Evolutionary conservation across 1,139 yeast genomes (phyloP), one percentile per base, ranked within the genome.

Genomic region (Kodamaea plutei): DNA sequence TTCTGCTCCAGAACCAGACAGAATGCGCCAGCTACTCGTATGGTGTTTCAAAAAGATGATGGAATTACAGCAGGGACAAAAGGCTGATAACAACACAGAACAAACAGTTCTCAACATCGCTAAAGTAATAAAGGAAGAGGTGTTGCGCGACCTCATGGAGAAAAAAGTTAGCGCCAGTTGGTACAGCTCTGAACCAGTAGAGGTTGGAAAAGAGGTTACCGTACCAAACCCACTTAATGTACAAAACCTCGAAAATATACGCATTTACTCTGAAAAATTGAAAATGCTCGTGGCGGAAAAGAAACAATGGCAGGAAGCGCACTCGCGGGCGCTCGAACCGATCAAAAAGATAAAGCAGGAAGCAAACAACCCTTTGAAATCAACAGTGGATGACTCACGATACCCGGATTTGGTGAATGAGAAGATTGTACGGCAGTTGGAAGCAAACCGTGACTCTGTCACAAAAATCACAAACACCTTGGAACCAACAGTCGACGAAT

Each of bases 1-100:
- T 2, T 69, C 73, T 13, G 44, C 79, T 25, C 84, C 93, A 0
- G 91, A 79, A 34, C 85, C 89, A 0, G 83, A 79, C 44, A 65
- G 79, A 37, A 76, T 84, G 81, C 67, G 81, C 40, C 88, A 81
- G 47, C 52, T 84, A 13, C 51, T 84, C 31, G 64, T 76, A 4
- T 83, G 93, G 94, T 76, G 84, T 35, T 64, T 79, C 20, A 73
- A 73, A 37, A 65, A 80, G 36, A 60, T 61, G 23, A 45, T 72
- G 23, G 69, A 65, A 19, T 45, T 60, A 27, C 70, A 68, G 20
- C 64, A 61, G 51, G 17, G 55, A 57, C 28, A 23, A 14, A 47
- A 45, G 28, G 41, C 50, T 29, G 47, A 53, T n/a, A 40, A 35
- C 8, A 29, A 49, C 2, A 66, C 62, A 25, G 65, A 58, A 30